phyloP scores from a whole-genome alignment of 2,329 filamentous ascomycete species.

The Leptographium radiaticola region DNA sequence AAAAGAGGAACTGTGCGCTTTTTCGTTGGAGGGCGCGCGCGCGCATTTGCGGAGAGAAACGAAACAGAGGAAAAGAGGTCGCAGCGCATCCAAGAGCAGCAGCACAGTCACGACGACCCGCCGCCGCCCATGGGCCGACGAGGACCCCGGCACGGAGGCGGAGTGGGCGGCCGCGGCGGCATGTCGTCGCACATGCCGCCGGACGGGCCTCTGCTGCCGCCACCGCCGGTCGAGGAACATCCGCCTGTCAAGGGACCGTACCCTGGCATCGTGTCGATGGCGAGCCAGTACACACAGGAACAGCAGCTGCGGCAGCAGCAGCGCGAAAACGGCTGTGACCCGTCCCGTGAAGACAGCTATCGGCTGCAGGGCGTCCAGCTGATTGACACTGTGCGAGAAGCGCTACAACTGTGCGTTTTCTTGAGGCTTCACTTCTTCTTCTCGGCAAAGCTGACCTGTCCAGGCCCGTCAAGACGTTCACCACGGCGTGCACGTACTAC shows the following conservation, averaged over 20 bases:
- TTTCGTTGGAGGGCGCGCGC: no score
- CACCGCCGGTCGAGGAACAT: slow-evolving; percentile 4
- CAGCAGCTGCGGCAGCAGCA: slow-evolving; percentile 65
- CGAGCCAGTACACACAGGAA: slow-evolving; percentile 67
- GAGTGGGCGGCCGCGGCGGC: not conserved
- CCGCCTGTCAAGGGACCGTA: slow-evolving; percentile 10
- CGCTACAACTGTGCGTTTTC: slow-evolving; percentile 59
- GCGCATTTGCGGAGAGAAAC: not conserved
- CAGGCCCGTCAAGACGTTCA: slow-evolving; percentile 81
- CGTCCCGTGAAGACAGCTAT: slow-evolving; percentile 65
- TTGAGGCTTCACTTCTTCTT: no score
- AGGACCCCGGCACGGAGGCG: slow-evolving; percentile 7
- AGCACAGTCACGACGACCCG: not conserved
- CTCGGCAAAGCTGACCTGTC: not conserved
- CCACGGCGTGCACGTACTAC: slow-evolving; percentile 84
- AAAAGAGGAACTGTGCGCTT: not conserved
- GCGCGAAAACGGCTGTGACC: slow-evolving; percentile 54
- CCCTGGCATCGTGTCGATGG: slow-evolving; percentile 34
- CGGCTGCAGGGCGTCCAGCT: slow-evolving; percentile 77
- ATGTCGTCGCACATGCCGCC: not conserved
- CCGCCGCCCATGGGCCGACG: slow-evolving; percentile 7
- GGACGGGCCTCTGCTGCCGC: not conserved
- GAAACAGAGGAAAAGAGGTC: not conserved
- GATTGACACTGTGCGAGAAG: slow-evolving; percentile 73
- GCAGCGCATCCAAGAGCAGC: no score